Evolutionary conservation across 805 yeast genomes (phyloP).

Genomic region (Candida xyloterini): DNA sequence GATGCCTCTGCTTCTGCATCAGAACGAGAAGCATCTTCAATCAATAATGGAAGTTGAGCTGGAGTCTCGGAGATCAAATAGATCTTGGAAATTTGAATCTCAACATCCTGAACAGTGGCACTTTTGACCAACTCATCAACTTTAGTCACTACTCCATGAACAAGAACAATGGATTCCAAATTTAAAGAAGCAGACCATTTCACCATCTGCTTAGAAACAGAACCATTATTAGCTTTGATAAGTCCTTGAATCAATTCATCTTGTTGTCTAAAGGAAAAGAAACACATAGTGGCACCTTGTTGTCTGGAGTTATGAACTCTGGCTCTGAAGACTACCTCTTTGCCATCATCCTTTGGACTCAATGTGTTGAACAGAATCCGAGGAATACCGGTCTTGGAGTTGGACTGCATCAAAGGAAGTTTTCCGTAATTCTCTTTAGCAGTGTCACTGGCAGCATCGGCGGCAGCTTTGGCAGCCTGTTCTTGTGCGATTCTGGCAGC

Average conservation of each 20-base stretch:
- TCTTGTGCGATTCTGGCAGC: slow-evolving; percentile 86
- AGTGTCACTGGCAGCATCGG: slow-evolving; percentile 74
- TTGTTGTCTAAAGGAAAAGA: slow-evolving; percentile 91
- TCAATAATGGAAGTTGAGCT: slow-evolving; percentile 84
- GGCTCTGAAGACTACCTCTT: slow-evolving; percentile 83
- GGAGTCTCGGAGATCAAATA: slow-evolving; percentile 85
- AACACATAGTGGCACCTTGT: slow-evolving; percentile 93
- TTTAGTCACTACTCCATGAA: slow-evolving; percentile 78
- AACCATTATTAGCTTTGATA: slow-evolving; percentile 64
- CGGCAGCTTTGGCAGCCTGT: slow-evolving; percentile 70
- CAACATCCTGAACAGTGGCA: slow-evolving; percentile 88
- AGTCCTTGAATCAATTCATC: slow-evolving; percentile 78
- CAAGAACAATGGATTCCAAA: slow-evolving; percentile 88
- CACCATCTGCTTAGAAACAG: slow-evolving; percentile 90
- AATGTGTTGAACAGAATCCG: slow-evolving; percentile 60
- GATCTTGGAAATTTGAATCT: slow-evolving; percentile 72
- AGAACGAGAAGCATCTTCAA: slow-evolving; percentile 95
- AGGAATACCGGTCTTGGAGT: slow-evolving; percentile 56
- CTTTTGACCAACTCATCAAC: slow-evolving; percentile 85
- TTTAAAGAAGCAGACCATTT: slow-evolving; percentile 89
- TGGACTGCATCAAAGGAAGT: slow-evolving; percentile 79
- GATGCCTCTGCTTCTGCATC: slow-evolving; percentile 92
- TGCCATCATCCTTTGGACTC: slow-evolving; percentile 64
- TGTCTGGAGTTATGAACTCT: slow-evolving; percentile 91
- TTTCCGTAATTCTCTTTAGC: slow-evolving; percentile 89